Conservation (phyloP, 2,329 filamentous ascomycete genomes). For the Leptosphaerulina australis region DNA sequence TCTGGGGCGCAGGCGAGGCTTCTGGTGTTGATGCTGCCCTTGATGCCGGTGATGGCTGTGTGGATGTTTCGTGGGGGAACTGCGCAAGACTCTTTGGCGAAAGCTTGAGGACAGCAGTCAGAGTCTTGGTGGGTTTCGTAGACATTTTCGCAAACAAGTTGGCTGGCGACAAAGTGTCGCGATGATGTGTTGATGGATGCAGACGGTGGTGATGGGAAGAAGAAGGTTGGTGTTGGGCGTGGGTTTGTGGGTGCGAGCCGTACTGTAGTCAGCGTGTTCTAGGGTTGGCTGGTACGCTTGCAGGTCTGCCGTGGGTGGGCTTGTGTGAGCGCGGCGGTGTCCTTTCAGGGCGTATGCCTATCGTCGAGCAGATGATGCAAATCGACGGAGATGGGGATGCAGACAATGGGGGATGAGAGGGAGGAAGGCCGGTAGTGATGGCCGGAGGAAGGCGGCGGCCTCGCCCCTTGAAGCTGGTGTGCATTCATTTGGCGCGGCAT, state of each 20-base stretch:
- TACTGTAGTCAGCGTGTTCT: constrained; percentile 20
- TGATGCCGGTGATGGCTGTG: constrained; percentile 31
- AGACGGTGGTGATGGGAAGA: constrained; percentile 18
- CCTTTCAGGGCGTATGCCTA: constrained; percentile 2
- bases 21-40: constrained; percentile 49
- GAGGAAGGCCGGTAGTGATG: constrained; percentile 10
- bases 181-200: constrained; percentile 22
- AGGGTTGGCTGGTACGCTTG: constrained; percentile 17
- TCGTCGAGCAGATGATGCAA: constrained; percentile 16
- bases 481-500: constrained; percentile 13
- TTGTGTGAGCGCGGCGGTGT: constrained; percentile 4
- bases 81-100: constrained; percentile 37
- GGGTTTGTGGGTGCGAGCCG: constrained; percentile 3
- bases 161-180: constrained; percentile 31
- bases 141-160: constrained; percentile 40
- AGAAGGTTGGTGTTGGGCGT: constrained; percentile 10
- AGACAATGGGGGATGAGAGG: constrained; percentile 5
- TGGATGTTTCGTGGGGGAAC: constrained; percentile 38
- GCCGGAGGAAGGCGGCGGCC: constrained; percentile 9
- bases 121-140: constrained; percentile 41
- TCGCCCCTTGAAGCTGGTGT: constrained; percentile 16
- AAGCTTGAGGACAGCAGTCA: constrained; percentile 44
- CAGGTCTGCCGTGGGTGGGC: constrained; percentile 2
- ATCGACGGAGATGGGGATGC: constrained; percentile 1
- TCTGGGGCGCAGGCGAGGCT: constrained; percentile 42